Evolutionary conservation across 345 rosid genomes (phyloP), one percentile per base, ranked within the genome.

Genomic region (Anacardium occidentale): DNA sequence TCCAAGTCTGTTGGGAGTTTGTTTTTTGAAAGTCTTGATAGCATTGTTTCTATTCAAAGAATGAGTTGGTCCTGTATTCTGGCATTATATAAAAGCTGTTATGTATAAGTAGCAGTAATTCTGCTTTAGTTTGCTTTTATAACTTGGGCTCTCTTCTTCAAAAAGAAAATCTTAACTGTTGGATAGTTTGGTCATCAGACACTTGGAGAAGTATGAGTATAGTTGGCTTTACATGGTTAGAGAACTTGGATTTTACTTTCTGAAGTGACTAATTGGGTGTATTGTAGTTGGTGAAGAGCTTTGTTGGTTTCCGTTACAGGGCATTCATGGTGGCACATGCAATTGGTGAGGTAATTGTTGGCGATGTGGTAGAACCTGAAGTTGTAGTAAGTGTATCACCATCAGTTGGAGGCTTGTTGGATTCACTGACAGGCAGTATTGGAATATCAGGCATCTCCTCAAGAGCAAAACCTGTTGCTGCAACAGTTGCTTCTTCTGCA

Each of bases 391-490:
- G 72, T 78, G 79, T 82, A 12, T 79, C 96, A 57, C 93, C 97
- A 25, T 89, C 94, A 3, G 98, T 92, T 55, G 98, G 96, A 26
- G 98, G 98, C 15, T 74, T 94, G 85, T 85, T 94, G 76, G 98
- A 94, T 82, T 92, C 98, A n/a, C 80, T 94, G 48, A 94, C 97
- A 60, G 97, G 98, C 57, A 91, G 95, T 79, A 90, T 91, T 65
- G 98, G 98, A 73, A 89, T 89, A 79, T 77, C 93, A 0, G 84
- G 87, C 61, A 89, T 93, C 74, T 86, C 98, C 9, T 84, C 98
- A 29, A 92, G 98, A 80, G 81, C 91, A 37, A 94, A 91, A 75
- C 95, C 98, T 40, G 83, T 84, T 10, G 89, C 97, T 61, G 90
- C 89, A 53, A 89, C 97, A 4, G 87, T 86, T 85, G 85, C 92